Evolutionary conservation across 257 asterid species (phyloP).

Genomic region (Nyctanthes arbortristis): DNA sequence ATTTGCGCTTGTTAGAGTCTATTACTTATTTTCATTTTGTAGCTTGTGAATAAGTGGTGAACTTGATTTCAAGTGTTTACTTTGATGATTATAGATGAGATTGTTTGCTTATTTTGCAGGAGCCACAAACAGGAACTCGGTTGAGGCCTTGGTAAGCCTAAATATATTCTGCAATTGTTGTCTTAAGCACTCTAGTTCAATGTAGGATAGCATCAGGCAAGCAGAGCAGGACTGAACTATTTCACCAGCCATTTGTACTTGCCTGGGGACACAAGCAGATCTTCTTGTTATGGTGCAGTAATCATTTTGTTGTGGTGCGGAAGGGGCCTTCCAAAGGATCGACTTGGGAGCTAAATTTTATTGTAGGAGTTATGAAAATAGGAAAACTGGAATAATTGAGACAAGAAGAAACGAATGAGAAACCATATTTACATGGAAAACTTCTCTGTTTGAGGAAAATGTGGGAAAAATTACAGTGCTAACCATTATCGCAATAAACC

Average conservation of each 20-base stretch:
- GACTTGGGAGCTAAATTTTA: not conserved
- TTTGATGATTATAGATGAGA: not conserved
- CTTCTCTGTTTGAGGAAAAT: not conserved
- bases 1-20: too few species aligned
- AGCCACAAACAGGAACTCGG: conserved; percentile 54
- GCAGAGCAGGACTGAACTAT: not conserved
- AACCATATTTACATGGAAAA: not conserved
- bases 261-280: not conserved
- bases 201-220: not conserved
- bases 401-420: not conserved
- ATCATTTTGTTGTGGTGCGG: not conserved
- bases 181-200: not conserved
- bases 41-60: not conserved
- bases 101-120: conserved; percentile 38
- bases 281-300: too few species aligned
- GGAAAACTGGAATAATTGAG: not conserved
- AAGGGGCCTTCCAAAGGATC: not conserved
- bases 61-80: not conserved
- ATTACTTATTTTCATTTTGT: too few species aligned
- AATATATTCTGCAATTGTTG: not conserved
- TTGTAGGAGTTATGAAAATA: not conserved
- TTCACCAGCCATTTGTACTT: not conserved
- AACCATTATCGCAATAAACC: not conserved
- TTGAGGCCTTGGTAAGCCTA: conserved; percentile 69
- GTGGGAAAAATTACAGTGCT: not conserved